phyloP scores from a whole-genome alignment of 1,284 basidiomycete species.

The Mycosarcoma mackinlayi region DNA sequence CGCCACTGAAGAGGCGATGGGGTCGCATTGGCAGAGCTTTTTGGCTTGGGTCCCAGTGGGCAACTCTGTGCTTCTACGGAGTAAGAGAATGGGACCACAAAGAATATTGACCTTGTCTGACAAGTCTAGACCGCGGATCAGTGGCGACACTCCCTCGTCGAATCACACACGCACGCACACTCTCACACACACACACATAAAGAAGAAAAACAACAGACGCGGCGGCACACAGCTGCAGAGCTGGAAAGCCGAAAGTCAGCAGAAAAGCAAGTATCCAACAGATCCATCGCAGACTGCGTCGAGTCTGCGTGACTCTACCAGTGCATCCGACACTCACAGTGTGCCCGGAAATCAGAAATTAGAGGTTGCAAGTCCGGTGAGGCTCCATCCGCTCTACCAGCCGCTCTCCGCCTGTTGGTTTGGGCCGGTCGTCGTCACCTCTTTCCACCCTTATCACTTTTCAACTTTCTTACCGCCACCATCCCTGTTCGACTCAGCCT shows the following conservation, averaged over 20 bases:
- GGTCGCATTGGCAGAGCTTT: too few species aligned
- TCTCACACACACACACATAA: neutral
- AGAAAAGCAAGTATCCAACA: too few species aligned
- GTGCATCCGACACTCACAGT: too few species aligned
- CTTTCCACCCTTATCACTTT: neutral
- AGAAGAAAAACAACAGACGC: neutral
- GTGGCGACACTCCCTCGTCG: neutral
- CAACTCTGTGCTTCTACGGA: too few species aligned
- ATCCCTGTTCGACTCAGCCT: constrained; percentile 3
- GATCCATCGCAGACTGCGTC: too few species aligned
- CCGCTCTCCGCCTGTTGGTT: neutral
- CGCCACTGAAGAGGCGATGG: too few species aligned
- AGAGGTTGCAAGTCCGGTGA: constrained; percentile 21
- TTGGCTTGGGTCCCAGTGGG: too few species aligned
- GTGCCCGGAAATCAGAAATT: constrained; percentile 1
- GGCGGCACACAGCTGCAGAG: too few species aligned
- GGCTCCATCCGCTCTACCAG: constrained; percentile 16
- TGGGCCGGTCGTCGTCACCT: neutral
- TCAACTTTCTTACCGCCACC: neutral
- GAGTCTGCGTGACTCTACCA: neutral
- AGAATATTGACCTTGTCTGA: too few species aligned
- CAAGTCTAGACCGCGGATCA: neutral
- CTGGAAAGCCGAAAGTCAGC: too few species aligned
- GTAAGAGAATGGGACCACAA: too few species aligned
- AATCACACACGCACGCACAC: too few species aligned